Percentiles rank a stretch among this genome's conserved stretches.
These are phyloP conservation scores for Bretziella fagacearum DNA, from an alignment of 2,329 filamentous ascomycete species.

Conservation along the genomic window DNA sequence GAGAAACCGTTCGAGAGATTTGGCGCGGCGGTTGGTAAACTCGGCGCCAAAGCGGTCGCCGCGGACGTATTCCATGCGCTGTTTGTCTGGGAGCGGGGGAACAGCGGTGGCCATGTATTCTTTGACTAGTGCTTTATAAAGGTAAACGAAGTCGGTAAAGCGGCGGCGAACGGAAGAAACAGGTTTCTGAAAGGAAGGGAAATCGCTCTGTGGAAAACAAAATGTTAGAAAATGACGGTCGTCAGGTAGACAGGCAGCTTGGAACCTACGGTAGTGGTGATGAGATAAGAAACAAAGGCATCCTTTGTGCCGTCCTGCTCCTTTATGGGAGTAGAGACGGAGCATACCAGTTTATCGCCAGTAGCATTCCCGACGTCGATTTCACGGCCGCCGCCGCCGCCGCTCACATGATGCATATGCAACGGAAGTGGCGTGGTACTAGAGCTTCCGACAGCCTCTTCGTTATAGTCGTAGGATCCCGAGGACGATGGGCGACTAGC, in stretches of 20 bases:
- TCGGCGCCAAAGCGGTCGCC: slow-evolving; percentile 89
- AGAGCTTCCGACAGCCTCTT: slow-evolving; percentile 5
- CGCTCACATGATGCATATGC: no score
- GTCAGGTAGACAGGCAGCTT: neutral
- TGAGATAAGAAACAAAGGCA: slow-evolving; percentile 86
- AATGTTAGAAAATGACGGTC: neutral
- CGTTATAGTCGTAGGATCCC: slow-evolving; percentile 9
- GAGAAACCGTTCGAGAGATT: slow-evolving; percentile 83
- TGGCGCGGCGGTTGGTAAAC: slow-evolving; percentile 75
- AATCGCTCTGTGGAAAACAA: slow-evolving; percentile 52
- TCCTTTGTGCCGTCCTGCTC: slow-evolving; percentile 96
- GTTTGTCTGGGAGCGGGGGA: slow-evolving; percentile 89
- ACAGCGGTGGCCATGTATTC: slow-evolving; percentile 88
- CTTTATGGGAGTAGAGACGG: slow-evolving; percentile 69
- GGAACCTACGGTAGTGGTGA: slow-evolving; percentile 61
- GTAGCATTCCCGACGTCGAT: slow-evolving; percentile 10
- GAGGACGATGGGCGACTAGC: slow-evolving; percentile 5
- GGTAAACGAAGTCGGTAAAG: slow-evolving; percentile 95
- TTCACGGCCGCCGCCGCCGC: slow-evolving; percentile 4
- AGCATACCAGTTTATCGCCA: slow-evolving; percentile 56
- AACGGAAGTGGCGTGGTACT: slow-evolving; percentile 3
- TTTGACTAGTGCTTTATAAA: slow-evolving; percentile 74
- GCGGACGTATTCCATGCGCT: slow-evolving; percentile 97
- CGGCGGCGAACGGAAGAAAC: slow-evolving; percentile 68
- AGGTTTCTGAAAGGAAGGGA: slow-evolving; percentile 75